Conservation (phyloP, 176 grass and related monocot species). For the Ensete glaucum region DNA sequence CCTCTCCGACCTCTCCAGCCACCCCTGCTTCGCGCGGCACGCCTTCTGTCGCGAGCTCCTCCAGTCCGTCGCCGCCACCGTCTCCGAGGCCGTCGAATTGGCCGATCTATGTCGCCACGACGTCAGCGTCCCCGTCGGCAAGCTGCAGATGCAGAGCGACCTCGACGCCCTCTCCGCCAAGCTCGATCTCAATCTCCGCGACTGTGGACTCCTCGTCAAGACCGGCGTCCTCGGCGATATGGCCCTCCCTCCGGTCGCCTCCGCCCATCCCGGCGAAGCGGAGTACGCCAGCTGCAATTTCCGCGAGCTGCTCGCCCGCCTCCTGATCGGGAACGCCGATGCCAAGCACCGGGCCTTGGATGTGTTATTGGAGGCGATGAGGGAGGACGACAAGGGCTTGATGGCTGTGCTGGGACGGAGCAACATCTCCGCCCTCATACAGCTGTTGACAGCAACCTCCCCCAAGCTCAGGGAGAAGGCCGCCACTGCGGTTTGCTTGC, state of each 20-base stretch:
- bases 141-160: constrained; percentile 54
- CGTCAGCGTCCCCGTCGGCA: neutral
- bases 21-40: constrained; percentile 15
- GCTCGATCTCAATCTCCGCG: constrained; percentile 81
- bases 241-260: constrained; percentile 18
- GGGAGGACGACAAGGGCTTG: constrained; percentile 82
- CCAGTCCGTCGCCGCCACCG: constrained; percentile 5
- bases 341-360: constrained; percentile 80
- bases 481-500: constrained; percentile 42
- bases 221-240: constrained; percentile 70
- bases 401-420: constrained; percentile 57
- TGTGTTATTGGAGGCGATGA: constrained; percentile 52
- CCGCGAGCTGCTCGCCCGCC: constrained; percentile 60
- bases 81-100: constrained; percentile 10
- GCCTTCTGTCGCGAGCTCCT: constrained; percentile 16
- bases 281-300: constrained; percentile 15
- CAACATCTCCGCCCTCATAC: constrained; percentile 76
- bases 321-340: constrained; percentile 88
- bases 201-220: constrained; percentile 80
- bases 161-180: constrained; percentile 77
- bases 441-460: constrained; percentile 65
- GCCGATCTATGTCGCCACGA: neutral
- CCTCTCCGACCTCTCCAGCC: constrained; percentile 20
- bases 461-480: constrained; percentile 92
- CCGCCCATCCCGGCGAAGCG: neutral